A percentile compares a stretch with the other conserved stretches of the same genome.
These are phyloP conservation scores for Pythium insidiosum DNA, from an alignment of 352 stramenopile species.

Conservation along the genomic window DNA sequence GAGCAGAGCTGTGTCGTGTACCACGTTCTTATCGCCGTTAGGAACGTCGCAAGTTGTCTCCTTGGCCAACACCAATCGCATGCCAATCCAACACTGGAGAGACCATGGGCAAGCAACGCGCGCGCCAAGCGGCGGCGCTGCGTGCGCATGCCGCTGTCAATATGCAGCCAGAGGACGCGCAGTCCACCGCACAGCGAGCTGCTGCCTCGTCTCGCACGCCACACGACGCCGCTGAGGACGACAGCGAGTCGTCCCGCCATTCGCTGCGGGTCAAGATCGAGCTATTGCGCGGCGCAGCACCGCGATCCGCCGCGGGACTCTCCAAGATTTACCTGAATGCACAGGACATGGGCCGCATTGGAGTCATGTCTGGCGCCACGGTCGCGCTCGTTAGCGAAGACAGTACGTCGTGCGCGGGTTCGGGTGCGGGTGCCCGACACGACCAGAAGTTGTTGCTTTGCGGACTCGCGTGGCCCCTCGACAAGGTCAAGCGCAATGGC, in stretches of 20 bases:
- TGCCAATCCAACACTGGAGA: too few species aligned
- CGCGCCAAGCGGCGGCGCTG: slow-evolving; percentile 13
- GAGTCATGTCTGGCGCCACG: slow-evolving; percentile 27
- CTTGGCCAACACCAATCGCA: too few species aligned
- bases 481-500: slow-evolving; percentile 55
- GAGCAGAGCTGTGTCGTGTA: too few species aligned
- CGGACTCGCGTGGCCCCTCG: slow-evolving; percentile 59
- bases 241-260: background rate
- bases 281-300: slow-evolving; percentile 49
- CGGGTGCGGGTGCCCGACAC: too few species aligned
- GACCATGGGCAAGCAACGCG: slow-evolving; percentile 15
- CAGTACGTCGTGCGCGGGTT: too few species aligned
- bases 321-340: slow-evolving; percentile 68
- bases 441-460: slow-evolving; percentile 33
- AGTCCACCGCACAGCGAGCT: too few species aligned
- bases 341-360: slow-evolving; percentile 31
- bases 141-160: slow-evolving; percentile 12
- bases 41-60: slow-evolving; percentile 7
- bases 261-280: slow-evolving; percentile 21
- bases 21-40: background rate
- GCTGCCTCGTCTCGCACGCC: background rate
- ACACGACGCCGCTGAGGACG: background rate
- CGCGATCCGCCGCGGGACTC: slow-evolving; percentile 41
- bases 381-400: slow-evolving; percentile 22
- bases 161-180: too few species aligned